Base-by-base conservation (phyloP, 768 basidiomycete species). In the Trametopsis cervina region DNA sequence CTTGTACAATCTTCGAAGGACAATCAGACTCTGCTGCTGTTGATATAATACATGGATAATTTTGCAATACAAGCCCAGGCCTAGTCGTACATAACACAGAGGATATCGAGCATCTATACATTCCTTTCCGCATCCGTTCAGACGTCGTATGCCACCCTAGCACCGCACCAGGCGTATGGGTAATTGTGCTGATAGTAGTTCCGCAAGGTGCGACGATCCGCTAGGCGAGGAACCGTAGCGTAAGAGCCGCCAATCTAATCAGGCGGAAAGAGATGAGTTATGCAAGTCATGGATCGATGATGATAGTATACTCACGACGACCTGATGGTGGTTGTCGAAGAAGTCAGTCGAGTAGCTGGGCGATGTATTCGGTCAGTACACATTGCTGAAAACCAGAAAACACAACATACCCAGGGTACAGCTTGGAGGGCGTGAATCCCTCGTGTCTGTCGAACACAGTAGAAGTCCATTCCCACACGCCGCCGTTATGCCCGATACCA, bases 401-500 rank as follows among this genome's bases (percentile, higher is more conserved):
- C 7, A 22, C 15, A 20, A 53, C 68, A 53, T 69, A 93, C 72
- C 91, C 96, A 21, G 96, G 96, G 63, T 98, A 99, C 42, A 95
- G 60, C 27, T 65, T 65, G 1, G 89, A 92, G 7, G 81, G 72
- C 39, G 72, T 72, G 61, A 85, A 99, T 0, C 90, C 93, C 2
- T 89, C 81, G 52, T 79, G 72, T 22, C 69, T 71, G 18, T 81
- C 83, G 39, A 94, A 76, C 23, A 74, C 55, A 13, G 92, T 93
- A 17, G 85, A 85, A 0, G 95, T 96, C 94, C 94, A 98, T 69
- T 97, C 93, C 93, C 95, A 99, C 13, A 96, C 85, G 4, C 96
- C 96, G 5, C 96, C 96, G 55, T 99, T 97, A 53, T 81, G 79
- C 10, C 89, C 86, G 62, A 69, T 77, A 2, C 80, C 78, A 18